Percentiles rank a stretch among this genome's conserved stretches.
Conservation (phyloP, 495 filamentous ascomycete genomes). For the Endocarpon pusillum region DNA sequence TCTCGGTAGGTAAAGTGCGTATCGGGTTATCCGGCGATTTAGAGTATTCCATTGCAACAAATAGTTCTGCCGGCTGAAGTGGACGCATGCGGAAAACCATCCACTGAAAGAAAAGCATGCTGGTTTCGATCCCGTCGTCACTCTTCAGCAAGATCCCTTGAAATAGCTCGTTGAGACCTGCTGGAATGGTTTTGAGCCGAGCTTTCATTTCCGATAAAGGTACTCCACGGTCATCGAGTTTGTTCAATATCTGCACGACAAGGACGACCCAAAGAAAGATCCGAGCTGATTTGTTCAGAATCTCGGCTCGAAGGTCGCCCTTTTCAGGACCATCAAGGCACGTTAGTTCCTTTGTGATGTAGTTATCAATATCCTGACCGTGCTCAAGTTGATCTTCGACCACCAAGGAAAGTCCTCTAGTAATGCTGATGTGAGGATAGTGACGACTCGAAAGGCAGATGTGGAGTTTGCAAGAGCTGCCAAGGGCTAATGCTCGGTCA, state of each 20-base stretch:
- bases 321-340: conserved; percentile 5
- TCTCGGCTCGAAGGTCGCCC: conserved; percentile 8
- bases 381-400: conserved; percentile 17
- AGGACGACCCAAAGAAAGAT: conserved; percentile 33
- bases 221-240: conserved; percentile 16
- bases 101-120: conserved; percentile 21
- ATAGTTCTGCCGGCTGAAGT: conserved; percentile 16
- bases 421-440: conserved; percentile 27
- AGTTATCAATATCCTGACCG: conserved; percentile 11
- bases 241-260: conserved; percentile 28
- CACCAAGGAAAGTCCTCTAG: conserved; percentile 15
- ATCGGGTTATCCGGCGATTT: neutral
- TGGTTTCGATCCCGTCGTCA: conserved; percentile 9
- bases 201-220: conserved; percentile 3
- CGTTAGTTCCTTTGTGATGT: conserved; percentile 13
- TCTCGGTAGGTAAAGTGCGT: neutral
- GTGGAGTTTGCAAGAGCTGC: conserved; percentile 5
- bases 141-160: conserved; percentile 21
- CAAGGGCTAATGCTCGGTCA: conserved; percentile 1
- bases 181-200: conserved; percentile 20
- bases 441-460: conserved; percentile 34
- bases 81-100: conserved; percentile 19
- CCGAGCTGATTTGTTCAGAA: conserved; percentile 24
- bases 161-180: conserved; percentile 20
- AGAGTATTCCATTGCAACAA: conserved; percentile 13